Base-by-base conservation (phyloP, 345 rosid genomes). In the Combretum micranthum region DNA sequence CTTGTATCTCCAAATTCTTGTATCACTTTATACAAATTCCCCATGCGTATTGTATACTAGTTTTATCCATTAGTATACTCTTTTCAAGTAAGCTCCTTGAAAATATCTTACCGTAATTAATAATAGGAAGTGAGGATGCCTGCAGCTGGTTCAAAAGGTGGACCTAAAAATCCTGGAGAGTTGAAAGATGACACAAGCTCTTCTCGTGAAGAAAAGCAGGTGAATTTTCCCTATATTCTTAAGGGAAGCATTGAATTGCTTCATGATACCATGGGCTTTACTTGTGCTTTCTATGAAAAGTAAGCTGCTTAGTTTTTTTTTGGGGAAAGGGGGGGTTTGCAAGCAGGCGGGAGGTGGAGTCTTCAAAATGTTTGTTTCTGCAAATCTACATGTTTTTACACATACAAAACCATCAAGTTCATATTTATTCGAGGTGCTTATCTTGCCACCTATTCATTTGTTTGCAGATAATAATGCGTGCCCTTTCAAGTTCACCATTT, bases 91-190 rank as follows among this genome's bases (percentile, higher is more conserved):
- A 32, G 39, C 9, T 11, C 39, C 39, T 3, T 32, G 39, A 32
- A 32, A 32, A 32, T 7, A 25, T 62, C 71, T 72, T 64, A 81
- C 56, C 49, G 50, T 20, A 10, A 47, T 55, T 61, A 49, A 69
- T 75, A 64, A 44, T 77, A 89, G 97, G 99, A 93, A 83, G 97
- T 87, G 70, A 76, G 99, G 78, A 85, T 93, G 92, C 99, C 97
- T 26, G 96, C 99, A 58, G 96, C 99, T 60, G 96, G 97, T 59
- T 69, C 88, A 45, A 93, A 87, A 73, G 97, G 87, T 21, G 76
- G 70, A 15, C 74, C 82, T 32, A 93, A 89, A 73, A 86, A 69
- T 21, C 83, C 79, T 15, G 80, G 74, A 63, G 90, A 85, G 70
- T 64, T 93, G 67, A 93, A 88, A 63, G 96, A 87, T 66, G 97